Base-by-base conservation (phyloP, 108 stramenopile genomes). In the Fistulifera solaris region DNA sequence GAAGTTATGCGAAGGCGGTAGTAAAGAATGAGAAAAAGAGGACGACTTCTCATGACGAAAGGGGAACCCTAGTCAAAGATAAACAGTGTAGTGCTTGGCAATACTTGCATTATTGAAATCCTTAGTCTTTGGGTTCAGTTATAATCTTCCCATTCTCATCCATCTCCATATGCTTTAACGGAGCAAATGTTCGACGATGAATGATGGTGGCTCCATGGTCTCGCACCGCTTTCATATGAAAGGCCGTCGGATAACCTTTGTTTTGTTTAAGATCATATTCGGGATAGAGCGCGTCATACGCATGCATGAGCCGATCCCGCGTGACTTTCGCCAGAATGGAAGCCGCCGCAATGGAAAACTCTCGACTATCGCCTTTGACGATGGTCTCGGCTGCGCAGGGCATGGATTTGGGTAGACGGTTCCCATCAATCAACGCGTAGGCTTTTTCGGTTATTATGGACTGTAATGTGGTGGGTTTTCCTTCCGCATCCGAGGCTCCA, bases 301-400 rank as follows among this genome's bases (percentile, higher is more conserved):
- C 83, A 47, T 75, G 75, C 98, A 99, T 99, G 45, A 97, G 53
- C 21, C 92, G 68, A 69, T 99, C 98, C 22, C 98, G 79, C 6
- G 89, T 85, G 17, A 99, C 98, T 67, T 99, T 99, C 48, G 96
- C 96, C 39, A 99, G 53, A 35, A 99, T 90, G 26, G 85, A 88
- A 17, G 98, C 98, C 2, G 96, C 96, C 1, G 89, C 96, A 48
- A 99, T 96, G 38, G 75, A 57, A 65, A 81, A 96, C 47, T 94
- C 87, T 44, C 61, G 67, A 13, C 73, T 63, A 65, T 99, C 98
- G 6, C 98, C 98, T 62, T 96, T 89, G 31, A 95, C 65, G 27
- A 98, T 62, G 5, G 68, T 48, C 51, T 85, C 80, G 7, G 77
- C 62, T 17, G 54, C 57, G 50, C 78, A 83, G 2, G 83, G 79